Conservation (phyloP, 345 rosid species). For the thale cress (Arabidopsis thaliana) region TAIR10.1 NC_003071.7:13575501-13576000, state of each 20-base stretch:
- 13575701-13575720: constrained; percentile 10
- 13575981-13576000: constrained; percentile 53
- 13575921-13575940: constrained; percentile 27
- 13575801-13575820: constrained; percentile 41
- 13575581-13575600: not conserved
- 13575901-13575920: constrained; percentile 53
- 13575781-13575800: not conserved
- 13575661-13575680: constrained; percentile 15
- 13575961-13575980: constrained; percentile 36
- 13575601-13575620: not conserved
- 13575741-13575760: not conserved
- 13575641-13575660: not conserved
- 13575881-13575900: constrained; percentile 54
- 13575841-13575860: constrained; percentile 40
- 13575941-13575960: constrained; percentile 9
- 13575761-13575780: not conserved
- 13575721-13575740: constrained; percentile 10
- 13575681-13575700: constrained; percentile 7
- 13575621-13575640: not conserved
- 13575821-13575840: constrained; percentile 28
- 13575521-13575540: constrained; percentile 7
- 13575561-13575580: not conserved
- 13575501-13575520: constrained; percentile 1
- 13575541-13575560: not conserved
- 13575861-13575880: constrained; percentile 54